Percentiles rank a stretch among this genome's conserved stretches.
Conservation (phyloP, 768 basidiomycete genomes). For the Pleurotus citrinopileatus region DNA sequence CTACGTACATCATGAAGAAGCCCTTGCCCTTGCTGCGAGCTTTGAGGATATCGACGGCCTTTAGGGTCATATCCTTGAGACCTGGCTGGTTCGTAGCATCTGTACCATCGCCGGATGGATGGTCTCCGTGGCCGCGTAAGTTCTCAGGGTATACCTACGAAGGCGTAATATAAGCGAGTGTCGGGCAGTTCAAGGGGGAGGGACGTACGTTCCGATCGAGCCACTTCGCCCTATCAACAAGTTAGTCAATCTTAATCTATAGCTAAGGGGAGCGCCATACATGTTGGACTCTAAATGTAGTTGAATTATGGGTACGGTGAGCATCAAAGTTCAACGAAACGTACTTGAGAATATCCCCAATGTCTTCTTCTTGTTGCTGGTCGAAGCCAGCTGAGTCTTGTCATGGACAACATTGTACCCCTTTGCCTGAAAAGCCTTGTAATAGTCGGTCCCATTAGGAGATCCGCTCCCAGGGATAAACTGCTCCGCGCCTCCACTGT, state of each 20-base stretch:
- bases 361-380: conserved; percentile 30
- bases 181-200: background rate
- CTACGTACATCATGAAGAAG: conserved; percentile 41
- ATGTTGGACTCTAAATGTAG: conserved; percentile 18
- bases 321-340: no score
- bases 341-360: conserved; percentile 42
- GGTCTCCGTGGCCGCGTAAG: conserved; percentile 32
- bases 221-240: conserved; percentile 36
- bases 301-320: no score
- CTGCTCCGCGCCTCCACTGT: conserved; percentile 41
- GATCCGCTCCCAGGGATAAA: conserved; percentile 37
- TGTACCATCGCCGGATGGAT: conserved; percentile 38
- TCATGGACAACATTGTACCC: conserved; percentile 40
- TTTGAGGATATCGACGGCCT: conserved; percentile 43
- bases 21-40: conserved; percentile 33
- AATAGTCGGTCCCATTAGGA: conserved; percentile 37
- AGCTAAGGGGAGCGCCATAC: conserved; percentile 9
- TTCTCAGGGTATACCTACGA: conserved; percentile 36
- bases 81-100: conserved; percentile 43
- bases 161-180: background rate
- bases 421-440: conserved; percentile 35
- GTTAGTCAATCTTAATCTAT: background rate
- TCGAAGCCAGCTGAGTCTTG: conserved; percentile 30
- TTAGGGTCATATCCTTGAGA: conserved; percentile 46
- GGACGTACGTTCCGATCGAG: conserved; percentile 34